phyloP scores from a whole-genome alignment of 306 rosid genomes.

The Carpinus viminea region DNA sequence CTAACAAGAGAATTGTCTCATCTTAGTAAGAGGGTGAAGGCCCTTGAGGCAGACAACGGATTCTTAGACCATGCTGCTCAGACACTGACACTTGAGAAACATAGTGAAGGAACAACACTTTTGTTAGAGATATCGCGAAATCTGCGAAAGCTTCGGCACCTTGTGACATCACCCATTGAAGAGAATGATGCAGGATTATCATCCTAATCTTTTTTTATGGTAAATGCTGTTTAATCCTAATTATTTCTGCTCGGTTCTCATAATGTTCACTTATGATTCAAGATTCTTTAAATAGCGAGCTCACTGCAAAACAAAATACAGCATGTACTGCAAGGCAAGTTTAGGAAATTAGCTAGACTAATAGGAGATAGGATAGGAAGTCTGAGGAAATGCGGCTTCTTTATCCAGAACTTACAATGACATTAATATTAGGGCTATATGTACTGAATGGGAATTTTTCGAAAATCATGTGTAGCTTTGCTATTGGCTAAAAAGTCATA shows the following conservation, averaged over 20 bases:
- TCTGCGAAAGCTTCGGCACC: conserved; percentile 47
- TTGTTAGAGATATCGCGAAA: conserved; percentile 51
- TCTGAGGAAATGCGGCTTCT: background rate
- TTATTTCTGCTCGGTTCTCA: conserved; percentile 8
- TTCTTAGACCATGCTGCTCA: conserved; percentile 42
- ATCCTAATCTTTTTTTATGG: conserved; percentile 17
- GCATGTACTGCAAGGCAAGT: conserved; percentile 1
- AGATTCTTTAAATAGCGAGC: background rate
- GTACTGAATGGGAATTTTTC: background rate
- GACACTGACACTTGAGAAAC: conserved; percentile 34
- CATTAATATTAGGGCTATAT: background rate
- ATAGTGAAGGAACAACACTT: conserved; percentile 47
- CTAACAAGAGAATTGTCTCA: conserved; percentile 34
- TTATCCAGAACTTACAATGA: background rate
- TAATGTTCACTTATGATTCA: conserved; percentile 12
- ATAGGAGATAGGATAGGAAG: conserved; percentile 1
- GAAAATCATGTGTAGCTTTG: background rate
- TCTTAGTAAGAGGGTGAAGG: conserved; percentile 52
- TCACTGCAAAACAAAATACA: background rate
- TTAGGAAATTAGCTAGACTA: background rate
- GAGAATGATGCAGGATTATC: conserved; percentile 19
- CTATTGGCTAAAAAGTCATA: background rate
- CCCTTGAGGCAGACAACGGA: conserved; percentile 49
- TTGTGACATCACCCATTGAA: conserved; percentile 32
- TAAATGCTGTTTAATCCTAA: conserved; percentile 11